Conservation (phyloP, 306 rosid genomes). For the Vachellia pachyceras region DNA sequence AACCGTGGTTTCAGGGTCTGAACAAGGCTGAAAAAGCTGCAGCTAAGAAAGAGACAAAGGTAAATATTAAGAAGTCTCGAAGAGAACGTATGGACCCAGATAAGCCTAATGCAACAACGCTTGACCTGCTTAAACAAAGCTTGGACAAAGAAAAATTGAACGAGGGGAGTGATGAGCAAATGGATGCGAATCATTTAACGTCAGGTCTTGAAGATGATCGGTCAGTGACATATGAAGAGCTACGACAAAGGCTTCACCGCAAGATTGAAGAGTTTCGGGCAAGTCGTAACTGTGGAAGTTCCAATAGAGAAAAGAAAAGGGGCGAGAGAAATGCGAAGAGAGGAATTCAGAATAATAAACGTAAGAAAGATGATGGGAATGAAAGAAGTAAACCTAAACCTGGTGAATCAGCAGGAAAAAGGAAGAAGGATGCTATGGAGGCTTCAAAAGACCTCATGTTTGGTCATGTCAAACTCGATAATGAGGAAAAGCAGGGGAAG, state of each 20-base stretch:
- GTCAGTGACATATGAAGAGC: constrained; percentile 77
- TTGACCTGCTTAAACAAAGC: constrained; percentile 62
- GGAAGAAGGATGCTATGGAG: constrained; percentile 65
- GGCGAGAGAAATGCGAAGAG: constrained; percentile 50
- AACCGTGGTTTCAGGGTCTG: constrained; percentile 89
- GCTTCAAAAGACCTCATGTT: constrained; percentile 80
- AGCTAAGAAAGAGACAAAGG: constrained; percentile 74
- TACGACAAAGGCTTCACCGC: constrained; percentile 62
- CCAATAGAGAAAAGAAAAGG: constrained; percentile 58
- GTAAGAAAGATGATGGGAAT: constrained; percentile 55
- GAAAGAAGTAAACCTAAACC: constrained; percentile 42
- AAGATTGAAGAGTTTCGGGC: constrained; percentile 66
- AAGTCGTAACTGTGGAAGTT: constrained; percentile 51
- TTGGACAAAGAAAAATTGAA: constrained; percentile 52
- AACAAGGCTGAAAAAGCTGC: constrained; percentile 62
- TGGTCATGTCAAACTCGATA: constrained; percentile 68
- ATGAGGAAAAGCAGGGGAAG: constrained; percentile 60
- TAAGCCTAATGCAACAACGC: constrained; percentile 66
- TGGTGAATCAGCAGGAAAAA: constrained; percentile 32
- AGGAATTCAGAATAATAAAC: constrained; percentile 52
- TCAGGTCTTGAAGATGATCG: constrained; percentile 55
- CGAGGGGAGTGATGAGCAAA: constrained; percentile 48
- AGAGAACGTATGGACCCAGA: constrained; percentile 75
- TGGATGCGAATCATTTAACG: constrained; percentile 44
- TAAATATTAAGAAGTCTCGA: constrained; percentile 75